Evolutionary conservation across 176 grass and related monocot species (phyloP).

Genomic region (Panicum miliaceum): DNA sequence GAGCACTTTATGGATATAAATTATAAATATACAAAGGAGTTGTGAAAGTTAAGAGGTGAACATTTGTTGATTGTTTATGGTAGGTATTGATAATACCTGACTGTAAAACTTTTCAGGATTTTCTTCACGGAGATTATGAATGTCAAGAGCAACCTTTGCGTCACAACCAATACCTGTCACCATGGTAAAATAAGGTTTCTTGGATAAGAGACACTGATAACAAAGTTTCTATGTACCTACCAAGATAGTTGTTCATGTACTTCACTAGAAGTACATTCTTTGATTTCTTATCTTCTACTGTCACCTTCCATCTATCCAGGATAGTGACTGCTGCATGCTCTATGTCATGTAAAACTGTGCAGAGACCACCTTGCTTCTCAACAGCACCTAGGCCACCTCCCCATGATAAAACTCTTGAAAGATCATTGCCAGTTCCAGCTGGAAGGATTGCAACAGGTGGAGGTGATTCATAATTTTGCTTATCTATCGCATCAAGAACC

Average conservation of each 20-base stretch:
- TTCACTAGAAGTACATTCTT: constrained; percentile 51
- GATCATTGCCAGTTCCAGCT: constrained; percentile 87
- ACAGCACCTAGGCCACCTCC: constrained; percentile 70
- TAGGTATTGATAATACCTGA: constrained; percentile 53
- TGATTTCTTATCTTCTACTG: constrained; percentile 56
- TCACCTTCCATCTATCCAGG: constrained; percentile 77
- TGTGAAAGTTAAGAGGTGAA: not conserved
- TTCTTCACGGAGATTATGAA: constrained; percentile 92
- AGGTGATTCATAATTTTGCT: constrained; percentile 74
- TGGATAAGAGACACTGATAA: not conserved
- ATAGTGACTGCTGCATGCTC: constrained; percentile 74
- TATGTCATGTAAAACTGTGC: constrained; percentile 56
- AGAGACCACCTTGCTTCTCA: constrained; percentile 68
- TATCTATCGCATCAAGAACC: constrained; percentile 75
- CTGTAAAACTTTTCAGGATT: constrained; percentile 96
- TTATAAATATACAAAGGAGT: not conserved
- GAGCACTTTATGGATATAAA: not conserved
- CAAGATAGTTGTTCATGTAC: constrained; percentile 83
- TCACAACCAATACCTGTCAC: constrained; percentile 85
- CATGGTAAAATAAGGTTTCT: constrained; percentile 37
- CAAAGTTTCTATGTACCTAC: constrained; percentile 36
- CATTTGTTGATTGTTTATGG: not conserved
- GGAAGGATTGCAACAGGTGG: constrained; percentile 81
- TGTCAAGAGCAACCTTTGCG: constrained; percentile 92
- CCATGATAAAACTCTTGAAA: constrained; percentile 77